Conservation (phyloP, 2,329 filamentous ascomycete genomes). For the Tolypocladium sp. region DNA sequence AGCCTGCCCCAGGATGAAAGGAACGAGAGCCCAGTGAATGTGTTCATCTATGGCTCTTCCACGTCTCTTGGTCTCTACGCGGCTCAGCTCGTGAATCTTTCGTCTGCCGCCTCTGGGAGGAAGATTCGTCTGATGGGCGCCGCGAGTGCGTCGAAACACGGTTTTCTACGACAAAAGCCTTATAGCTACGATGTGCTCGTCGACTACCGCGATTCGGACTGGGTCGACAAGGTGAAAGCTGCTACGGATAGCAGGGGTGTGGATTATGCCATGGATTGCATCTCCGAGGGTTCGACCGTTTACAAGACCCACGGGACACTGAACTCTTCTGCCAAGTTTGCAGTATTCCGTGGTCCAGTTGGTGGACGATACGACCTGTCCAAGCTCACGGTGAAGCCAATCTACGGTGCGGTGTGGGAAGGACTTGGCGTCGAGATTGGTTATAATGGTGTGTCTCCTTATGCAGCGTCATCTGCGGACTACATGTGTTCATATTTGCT, state of each 20-base stretch:
- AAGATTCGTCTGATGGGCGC: constrained; percentile 16
- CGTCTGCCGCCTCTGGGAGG: constrained; percentile 2
- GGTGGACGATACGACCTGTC: constrained; percentile 13
- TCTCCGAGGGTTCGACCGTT: constrained; percentile 29
- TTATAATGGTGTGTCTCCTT: constrained; percentile 20
- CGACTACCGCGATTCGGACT: constrained; percentile 24
- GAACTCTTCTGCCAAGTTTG: constrained; percentile 12
- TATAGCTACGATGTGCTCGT: constrained; percentile 28
- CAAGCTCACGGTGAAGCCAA: constrained; percentile 17
- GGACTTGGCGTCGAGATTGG: constrained; percentile 27
- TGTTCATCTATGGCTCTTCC: constrained; percentile 23
- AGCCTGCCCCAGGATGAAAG: background rate
- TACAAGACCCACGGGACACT: constrained; percentile 17
- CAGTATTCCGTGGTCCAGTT: constrained; percentile 12
- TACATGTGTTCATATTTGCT: background rate
- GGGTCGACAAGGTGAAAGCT: constrained; percentile 19
- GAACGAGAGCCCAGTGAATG: background rate
- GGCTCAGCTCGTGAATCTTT: constrained; percentile 16
- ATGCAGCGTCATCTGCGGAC: background rate
- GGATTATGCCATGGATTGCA: constrained; percentile 27
- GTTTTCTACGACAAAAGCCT: constrained; percentile 17
- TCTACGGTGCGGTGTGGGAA: constrained; percentile 33
- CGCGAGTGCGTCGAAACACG: constrained; percentile 15
- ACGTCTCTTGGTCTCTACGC: constrained; percentile 23
- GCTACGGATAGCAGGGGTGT: constrained; percentile 16